Evolutionary conservation across 371 early-diverging fungal genomes (phyloP).

Genomic region (Funneliformis caledonium): DNA sequence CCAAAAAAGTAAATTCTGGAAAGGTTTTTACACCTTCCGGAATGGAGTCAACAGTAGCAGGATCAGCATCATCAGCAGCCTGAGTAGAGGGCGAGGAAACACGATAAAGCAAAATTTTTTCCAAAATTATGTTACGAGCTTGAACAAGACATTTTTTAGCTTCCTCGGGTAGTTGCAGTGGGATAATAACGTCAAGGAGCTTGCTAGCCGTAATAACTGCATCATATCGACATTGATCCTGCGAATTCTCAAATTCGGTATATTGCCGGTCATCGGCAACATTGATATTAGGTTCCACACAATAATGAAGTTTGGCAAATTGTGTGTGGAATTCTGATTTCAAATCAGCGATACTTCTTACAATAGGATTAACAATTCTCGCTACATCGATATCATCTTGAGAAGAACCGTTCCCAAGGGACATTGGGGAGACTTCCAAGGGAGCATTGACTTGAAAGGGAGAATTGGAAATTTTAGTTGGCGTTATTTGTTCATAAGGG

Average conservation of each 20-base stretch:
- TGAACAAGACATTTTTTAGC: background rate
- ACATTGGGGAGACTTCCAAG: background rate
- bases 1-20: background rate
- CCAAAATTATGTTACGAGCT: constrained; percentile 12
- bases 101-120: constrained; percentile 10
- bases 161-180: background rate
- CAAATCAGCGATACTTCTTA: constrained; percentile 3
- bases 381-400: background rate
- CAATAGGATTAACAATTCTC: constrained; percentile 15
- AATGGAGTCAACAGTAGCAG: background rate
- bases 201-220: background rate
- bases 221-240: constrained; percentile 20
- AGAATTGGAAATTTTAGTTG: background rate
- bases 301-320: constrained; percentile 7
- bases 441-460: background rate
- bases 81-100: background rate
- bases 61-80: background rate
- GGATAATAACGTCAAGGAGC: background rate
- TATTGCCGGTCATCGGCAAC: background rate
- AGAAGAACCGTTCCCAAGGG: background rate
- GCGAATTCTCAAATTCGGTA: constrained; percentile 7
- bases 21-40: background rate
- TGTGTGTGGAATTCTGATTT: constrained; percentile 5
- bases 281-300: background rate
- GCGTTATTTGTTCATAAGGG: background rate